These are phyloP conservation scores for Mortierella sp. DNA, from an alignment of 371 early-diverging fungal species.

Conservation along the genomic window DNA sequence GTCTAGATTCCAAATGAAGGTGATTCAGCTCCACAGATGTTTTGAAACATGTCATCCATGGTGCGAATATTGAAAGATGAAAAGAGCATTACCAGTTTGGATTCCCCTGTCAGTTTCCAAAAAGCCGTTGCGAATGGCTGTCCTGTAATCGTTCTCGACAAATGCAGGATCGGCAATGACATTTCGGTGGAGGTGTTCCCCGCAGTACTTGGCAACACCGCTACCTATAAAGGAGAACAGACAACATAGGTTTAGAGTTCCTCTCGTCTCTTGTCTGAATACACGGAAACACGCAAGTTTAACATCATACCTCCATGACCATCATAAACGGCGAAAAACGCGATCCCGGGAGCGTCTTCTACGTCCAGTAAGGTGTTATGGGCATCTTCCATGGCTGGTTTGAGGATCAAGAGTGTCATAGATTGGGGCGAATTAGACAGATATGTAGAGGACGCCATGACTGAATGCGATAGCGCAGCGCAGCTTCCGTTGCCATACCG, in stretches of 20 bases:
- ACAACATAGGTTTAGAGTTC: background rate
- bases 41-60: background rate
- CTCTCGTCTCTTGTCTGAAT: too few relatives aligned
- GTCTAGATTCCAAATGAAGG: too few relatives aligned
- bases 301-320: slow-evolving; percentile 88
- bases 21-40: too few relatives aligned
- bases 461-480: too few relatives aligned
- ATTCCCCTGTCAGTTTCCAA: slow-evolving; percentile 83
- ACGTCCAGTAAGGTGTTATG: slow-evolving; percentile 87
- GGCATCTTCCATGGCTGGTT: slow-evolving; percentile 73
- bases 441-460: too few relatives aligned
- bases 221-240: slow-evolving; percentile 55
- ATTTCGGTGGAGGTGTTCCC: slow-evolving; percentile 72
- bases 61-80: background rate
- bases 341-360: slow-evolving; percentile 53
- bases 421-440: too few relatives aligned
- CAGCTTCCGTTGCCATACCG: too few relatives aligned
- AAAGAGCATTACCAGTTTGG: slow-evolving; percentile 75
- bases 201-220: slow-evolving; percentile 86
- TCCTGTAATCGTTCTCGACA: slow-evolving; percentile 63
- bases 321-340: slow-evolving; percentile 96
- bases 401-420: background rate
- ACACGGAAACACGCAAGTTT: too few relatives aligned
- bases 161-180: slow-evolving; percentile 75
- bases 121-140: slow-evolving; percentile 82